Base-by-base conservation (phyloP, 192 early-diverging fungal genomes). In the Mortierella antarctica region DNA sequence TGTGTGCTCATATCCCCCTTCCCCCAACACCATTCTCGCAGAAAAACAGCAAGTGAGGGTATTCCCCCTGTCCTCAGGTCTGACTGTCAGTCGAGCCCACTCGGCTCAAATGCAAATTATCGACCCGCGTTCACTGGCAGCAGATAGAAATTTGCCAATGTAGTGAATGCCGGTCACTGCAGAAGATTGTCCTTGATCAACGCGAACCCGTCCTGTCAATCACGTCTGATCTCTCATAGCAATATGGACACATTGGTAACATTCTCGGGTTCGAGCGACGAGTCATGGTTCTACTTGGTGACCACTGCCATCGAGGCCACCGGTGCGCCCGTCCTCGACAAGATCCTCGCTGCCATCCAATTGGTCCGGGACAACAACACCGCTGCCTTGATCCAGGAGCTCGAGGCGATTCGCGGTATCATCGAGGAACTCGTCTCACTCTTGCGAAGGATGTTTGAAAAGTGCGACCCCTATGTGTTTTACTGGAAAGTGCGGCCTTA, bases 281-380 rank as follows among this genome's bases (percentile, higher is more conserved):
- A 99, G 88, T 91, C 92, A 5, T 99, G 97, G 97, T 99, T 99
- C 79, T 97, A 96, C 85, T 88, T 99, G 39, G 91, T 97, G 57
- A 94, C 95, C 11, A 91, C 93, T 2, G 94, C 92, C 2, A 96
- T 96, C 59, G 97, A 99, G 70, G 89, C 92, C 14, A 88, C 87
- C 15, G 95, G 93, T 10, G 95, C 91, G 41, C 91, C 83, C 46
- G 90, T 86, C 57, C 81, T 90, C 8, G 84, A 88, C 46, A 89
- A 92, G 7, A 95, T 97, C 44, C 65, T 95, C 2, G 72, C 79
- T 8, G 92, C 92, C 0, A 88, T 95, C 41, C 84, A 88, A 12
- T 86, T 90, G 5, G 67, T 82, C 14, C 82, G 90, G 12, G 88
- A 91, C 47, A 47, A 73, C 42, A 67, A 94, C 52, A 83, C 93